These are phyloP conservation scores for Microstegium vimineum DNA, from an alignment of 176 grass and related monocot genomes.

Conservation along the genomic window DNA sequence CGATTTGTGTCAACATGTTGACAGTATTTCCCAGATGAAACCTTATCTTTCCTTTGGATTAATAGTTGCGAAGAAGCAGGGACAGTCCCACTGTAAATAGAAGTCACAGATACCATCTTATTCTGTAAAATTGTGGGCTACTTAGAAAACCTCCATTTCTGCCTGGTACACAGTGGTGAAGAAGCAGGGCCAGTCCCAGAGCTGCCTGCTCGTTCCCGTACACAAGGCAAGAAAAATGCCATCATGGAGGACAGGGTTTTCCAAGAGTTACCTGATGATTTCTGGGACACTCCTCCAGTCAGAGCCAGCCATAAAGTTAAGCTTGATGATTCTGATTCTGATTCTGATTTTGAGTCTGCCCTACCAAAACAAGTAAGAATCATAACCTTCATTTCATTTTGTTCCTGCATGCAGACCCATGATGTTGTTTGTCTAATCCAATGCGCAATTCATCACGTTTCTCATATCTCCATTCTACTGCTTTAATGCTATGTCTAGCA, in stretches of 20 bases:
- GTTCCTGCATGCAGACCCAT: not conserved
- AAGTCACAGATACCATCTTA: not conserved
- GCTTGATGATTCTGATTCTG: conserved; percentile 35
- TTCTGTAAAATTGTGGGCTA: not conserved
- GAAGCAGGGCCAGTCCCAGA: conserved; percentile 73
- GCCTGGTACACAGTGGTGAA: conserved; percentile 56
- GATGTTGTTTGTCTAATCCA: not conserved
- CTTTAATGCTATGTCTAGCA: not conserved
- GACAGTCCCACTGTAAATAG: not conserved
- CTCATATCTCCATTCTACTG: not conserved
- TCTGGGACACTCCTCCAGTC: conserved; percentile 21
- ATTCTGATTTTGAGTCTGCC: conserved; percentile 49
- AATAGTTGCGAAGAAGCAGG: not conserved
- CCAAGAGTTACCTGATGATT: conserved; percentile 42
- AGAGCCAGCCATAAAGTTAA: conserved; percentile 15
- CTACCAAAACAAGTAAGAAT: conserved; percentile 58
- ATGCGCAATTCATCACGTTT: not conserved
- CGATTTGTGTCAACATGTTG: not conserved
- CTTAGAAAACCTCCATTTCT: conserved; percentile 24
- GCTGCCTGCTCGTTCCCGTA: conserved; percentile 17
- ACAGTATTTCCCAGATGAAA: not conserved
- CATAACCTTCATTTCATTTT: conserved; percentile 9
- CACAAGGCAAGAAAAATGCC: conserved; percentile 26
- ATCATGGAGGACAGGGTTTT: conserved; percentile 15
- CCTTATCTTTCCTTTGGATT: not conserved